Base-by-base conservation (phyloP, 352 stramenopile species). In the Phytopythium mirpurense region DNA sequence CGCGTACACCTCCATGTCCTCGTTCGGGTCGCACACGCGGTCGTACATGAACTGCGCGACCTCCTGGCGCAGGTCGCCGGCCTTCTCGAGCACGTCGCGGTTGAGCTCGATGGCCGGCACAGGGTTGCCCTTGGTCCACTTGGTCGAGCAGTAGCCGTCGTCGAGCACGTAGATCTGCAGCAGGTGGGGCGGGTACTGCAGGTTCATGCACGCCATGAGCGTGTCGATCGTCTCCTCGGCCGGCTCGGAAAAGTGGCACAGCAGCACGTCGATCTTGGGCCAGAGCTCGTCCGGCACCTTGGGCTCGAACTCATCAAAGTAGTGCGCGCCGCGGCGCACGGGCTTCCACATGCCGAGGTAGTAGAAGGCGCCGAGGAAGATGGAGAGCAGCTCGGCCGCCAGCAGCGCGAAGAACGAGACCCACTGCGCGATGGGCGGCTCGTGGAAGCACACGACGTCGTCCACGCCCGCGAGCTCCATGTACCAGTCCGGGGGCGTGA, bases 261-360 rank as follows among this genome's bases (percentile, higher is more conserved):
- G 59, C 21, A 96, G 56, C 11, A 96, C 64, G 50, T 94, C 86
- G 46, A 94, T 82, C 62, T 83, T 93, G 3, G 84, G 82, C 83
- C 83, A 94, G 29, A 91, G 52, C 56, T 92, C 75, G 51, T 92
- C 81, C 8, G 83, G 83, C 11, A 94, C 77, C 49, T 75, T 73
- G 12, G 83, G 83, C 51, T 92, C 80, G 26, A 94, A 94, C 60
- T 94, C 83, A 51, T 90, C 79, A 37, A 94, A 87, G 75, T 94
- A 94, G 61, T 94, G 83, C 14, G 83, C 81, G 9, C 83, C 83
- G 64, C 83, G 83, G 70, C 81, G 83, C 49, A 94, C 83, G 5
- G 83, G 83, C 41, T 92, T 94, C 83, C 83, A 94, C 83, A 94
- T 94, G 29, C 83, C 83, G n/a, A 92, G 63, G 74, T 94, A 94